Base-by-base conservation (phyloP, 2,329 filamentous ascomycete species). In the Leptodontidium sp. region DNA sequence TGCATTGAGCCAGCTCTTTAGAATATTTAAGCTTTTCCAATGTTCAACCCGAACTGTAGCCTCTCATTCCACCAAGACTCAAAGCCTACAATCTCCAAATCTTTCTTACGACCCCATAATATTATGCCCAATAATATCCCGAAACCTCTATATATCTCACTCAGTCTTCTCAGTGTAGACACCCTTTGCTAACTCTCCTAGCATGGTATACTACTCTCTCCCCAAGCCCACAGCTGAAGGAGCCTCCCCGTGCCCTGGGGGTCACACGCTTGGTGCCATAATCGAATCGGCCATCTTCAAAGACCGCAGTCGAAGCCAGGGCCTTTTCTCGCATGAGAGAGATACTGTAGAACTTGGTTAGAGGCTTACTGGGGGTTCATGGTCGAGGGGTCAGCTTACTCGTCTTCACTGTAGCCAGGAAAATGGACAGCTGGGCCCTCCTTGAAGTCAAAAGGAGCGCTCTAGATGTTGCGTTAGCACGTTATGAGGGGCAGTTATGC, bases 371-470 rank as follows among this genome's bases (percentile, higher is more conserved):
- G 5, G 43, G 9, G 7, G 9, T 45, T 11, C 2, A 7, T 29
- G 35, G 15, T 14, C 8, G 26, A 35, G n/a, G 50, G 24, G 14
- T 50, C n/a, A 47, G 81, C 86, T 78, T 82, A 89, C 87, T 90
- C 86, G 73, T 88, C 85, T 71, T 87, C 82, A 57, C 84, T 85
- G 52, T 89, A 80, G 49, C 87, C 87, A 2, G 86, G 86, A 15
- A 89, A 79, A 53, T 78, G 79, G 50, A 85, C 80, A n/a, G 82
- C 79, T 75, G 87, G 74, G 5, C 75, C 85, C 68, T 83, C 84
- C 75, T 85, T 85, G 75, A 89, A 85, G 76, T 88, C 82, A 78
- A 87, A 90, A 0, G 87, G 87, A 11, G 83, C 83, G 61, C 86
- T 88, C 87, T 89, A 69, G 29, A n/a, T 53, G 29, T 17, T 12